These are phyloP conservation scores for Lepidium sativum DNA, from an alignment of 345 rosid genomes.

Conservation along the genomic window DNA sequence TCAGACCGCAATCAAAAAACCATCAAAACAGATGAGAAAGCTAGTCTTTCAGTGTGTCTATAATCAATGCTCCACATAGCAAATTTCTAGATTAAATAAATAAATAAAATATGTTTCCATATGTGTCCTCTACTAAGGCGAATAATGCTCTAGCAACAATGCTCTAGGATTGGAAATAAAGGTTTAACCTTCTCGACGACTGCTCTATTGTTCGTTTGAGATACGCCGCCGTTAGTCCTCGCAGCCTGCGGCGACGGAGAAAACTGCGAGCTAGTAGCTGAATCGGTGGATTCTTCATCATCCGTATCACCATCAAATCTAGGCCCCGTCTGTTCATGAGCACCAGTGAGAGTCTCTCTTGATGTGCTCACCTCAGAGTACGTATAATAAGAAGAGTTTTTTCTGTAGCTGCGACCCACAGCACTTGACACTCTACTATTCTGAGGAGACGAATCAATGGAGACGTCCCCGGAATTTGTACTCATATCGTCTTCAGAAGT, in stretches of 20 bases:
- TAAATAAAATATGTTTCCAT: neutral
- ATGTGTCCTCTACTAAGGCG: neutral
- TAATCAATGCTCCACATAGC: neutral
- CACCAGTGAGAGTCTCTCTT: constrained; percentile 47
- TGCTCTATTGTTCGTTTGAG: constrained; percentile 16
- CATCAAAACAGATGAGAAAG: neutral
- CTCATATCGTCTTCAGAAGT: constrained; percentile 56
- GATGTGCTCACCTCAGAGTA: constrained; percentile 88
- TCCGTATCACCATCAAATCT: constrained; percentile 45
- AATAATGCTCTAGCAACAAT: too few species aligned
- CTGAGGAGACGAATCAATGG: constrained; percentile 64
- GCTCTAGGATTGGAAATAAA: constrained; percentile 5
- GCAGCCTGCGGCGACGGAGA: constrained; percentile 49
- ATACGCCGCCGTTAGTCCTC: constrained; percentile 40
- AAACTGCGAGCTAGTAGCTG: constrained; percentile 75
- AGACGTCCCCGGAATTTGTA: constrained; percentile 56
- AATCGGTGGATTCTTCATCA: constrained; percentile 67
- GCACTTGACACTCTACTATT: constrained; percentile 41
- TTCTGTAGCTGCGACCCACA: constrained; percentile 25
- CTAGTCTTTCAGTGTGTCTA: neutral
- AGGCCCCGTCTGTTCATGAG: constrained; percentile 24
- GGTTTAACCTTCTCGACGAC: constrained; percentile 45
- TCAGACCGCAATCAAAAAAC: neutral
- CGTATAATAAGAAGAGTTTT: constrained; percentile 35
- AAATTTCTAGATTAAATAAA: too few species aligned